Percentiles rank a stretch among this genome's conserved stretches.
These are phyloP conservation scores for Eucalyptus paniculata DNA, from an alignment of 345 rosid species.

Conservation along the genomic window DNA sequence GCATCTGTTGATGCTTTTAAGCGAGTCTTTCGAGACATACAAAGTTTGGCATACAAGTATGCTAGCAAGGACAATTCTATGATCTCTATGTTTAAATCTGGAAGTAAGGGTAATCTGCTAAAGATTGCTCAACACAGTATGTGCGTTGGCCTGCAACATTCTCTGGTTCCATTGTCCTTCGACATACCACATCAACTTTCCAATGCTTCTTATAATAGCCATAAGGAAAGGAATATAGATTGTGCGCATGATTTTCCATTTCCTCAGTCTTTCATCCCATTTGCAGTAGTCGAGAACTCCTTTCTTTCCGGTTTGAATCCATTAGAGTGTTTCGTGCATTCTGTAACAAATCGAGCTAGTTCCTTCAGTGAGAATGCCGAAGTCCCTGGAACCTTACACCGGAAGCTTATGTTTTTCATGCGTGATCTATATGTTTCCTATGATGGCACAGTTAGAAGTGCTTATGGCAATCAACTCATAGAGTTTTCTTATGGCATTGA, in stretches of 20 bases:
- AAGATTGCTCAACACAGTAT: constrained; percentile 82
- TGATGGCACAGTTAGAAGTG: constrained; percentile 81
- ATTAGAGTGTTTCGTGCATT: constrained; percentile 71
- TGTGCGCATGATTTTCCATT: constrained; percentile 5
- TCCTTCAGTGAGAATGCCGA: constrained; percentile 93
- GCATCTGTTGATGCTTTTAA: constrained; percentile 69
- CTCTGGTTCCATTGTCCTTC: constrained; percentile 70
- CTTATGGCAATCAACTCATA: constrained; percentile 69
- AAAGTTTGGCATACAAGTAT: constrained; percentile 51
- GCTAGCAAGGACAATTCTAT: constrained; percentile 53
- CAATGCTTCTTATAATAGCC: constrained; percentile 58
- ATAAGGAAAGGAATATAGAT: not conserved
- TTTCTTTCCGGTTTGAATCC: constrained; percentile 78
- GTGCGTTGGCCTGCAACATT: constrained; percentile 81
- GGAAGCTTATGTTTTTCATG: constrained; percentile 84
- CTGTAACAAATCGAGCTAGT: constrained; percentile 69
- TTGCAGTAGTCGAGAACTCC: constrained; percentile 59
- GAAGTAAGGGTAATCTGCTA: constrained; percentile 85
- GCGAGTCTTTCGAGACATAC: constrained; percentile 66
- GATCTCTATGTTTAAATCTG: constrained; percentile 72
- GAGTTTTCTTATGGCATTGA: constrained; percentile 54
- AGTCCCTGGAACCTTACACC: constrained; percentile 80
- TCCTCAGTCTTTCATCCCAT: constrained; percentile 58
- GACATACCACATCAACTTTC: constrained; percentile 65
- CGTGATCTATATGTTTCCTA: constrained; percentile 64